Base-by-base conservation (phyloP, 108 stramenopile species). In the Pseudonitzschia multiseries region DNA sequence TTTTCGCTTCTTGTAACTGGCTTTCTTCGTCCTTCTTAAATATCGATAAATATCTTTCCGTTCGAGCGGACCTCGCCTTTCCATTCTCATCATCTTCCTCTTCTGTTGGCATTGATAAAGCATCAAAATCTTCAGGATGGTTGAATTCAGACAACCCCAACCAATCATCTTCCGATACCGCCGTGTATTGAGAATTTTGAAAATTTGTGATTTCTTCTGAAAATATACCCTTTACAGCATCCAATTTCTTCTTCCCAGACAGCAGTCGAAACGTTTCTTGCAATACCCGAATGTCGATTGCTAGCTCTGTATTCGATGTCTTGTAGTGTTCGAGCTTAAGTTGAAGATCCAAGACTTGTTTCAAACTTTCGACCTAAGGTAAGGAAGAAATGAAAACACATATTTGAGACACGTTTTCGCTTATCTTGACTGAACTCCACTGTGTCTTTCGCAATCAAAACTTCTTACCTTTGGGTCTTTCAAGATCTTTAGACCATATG, bases 381-480 rank as follows among this genome's bases (percentile, higher is more conserved):
- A 26, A 59, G 10, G 51, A 56, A 41, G 24, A 44, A n/a, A 40
- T 33, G 51, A 41, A 41, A 29, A 44, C 8, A 40, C 8, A 67
- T 12, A 3, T 40, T 26, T 27, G 46, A 29, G 42, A 67, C 14
- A 36, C 33, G n/a, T n/a, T n/a, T n/a, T n/a, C n/a, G n/a, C n/a
- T n/a, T n/a, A 18, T 31, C 13, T 48, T 48, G 2, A 5, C 14
- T 14, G 46, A 18, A 48, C 18, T 3, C 13, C 46, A 48, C 18
- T 48, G 1, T 2, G 13, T 2, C 1, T 8, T 48, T 48, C 46
- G 2, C 4, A 48, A 48, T 48, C 46, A 2, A 10, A 48, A 8
- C 12, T 14, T 14, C 77, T 42, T 72, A 78, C 77, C 66, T 63
- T 78, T 52, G 77, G 77, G 51, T 78, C 71, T 41, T 78, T 53